These are phyloP conservation scores for Daldinia grandis DNA, from an alignment of 495 filamentous ascomycete species.

Conservation along the genomic window DNA sequence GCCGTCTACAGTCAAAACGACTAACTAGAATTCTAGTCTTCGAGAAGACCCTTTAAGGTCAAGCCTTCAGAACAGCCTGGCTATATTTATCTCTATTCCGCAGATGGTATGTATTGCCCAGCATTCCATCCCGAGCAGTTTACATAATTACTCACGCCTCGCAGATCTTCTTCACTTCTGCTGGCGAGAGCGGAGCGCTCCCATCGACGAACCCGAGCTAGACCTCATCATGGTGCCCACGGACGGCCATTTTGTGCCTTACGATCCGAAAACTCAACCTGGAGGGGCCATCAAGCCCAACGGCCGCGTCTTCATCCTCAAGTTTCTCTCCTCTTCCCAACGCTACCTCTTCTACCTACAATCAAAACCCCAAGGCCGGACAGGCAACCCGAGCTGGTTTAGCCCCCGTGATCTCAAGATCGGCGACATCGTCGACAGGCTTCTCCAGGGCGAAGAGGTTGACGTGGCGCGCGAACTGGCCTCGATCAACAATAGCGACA, in stretches of 20 bases:
- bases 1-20: constrained; percentile 11
- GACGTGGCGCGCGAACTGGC: constrained; percentile 81
- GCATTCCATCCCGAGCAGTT: not conserved
- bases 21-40: constrained; percentile 58
- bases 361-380: constrained; percentile 78
- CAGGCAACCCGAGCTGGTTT: constrained; percentile 78
- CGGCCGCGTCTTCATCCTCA: constrained; percentile 91
- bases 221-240: constrained; percentile 62
- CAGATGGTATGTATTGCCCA: constrained; percentile 72
- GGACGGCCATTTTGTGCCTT: constrained; percentile 85
- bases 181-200: constrained; percentile 72
- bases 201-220: constrained; percentile 45
- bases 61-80: constrained; percentile 75
- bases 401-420: constrained; percentile 81
- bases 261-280: constrained; percentile 63
- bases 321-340: constrained; percentile 92
- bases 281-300: constrained; percentile 71
- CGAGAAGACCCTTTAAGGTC: constrained; percentile 69
- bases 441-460: constrained; percentile 90
- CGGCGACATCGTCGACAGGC: constrained; percentile 80
- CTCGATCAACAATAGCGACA: constrained; percentile 65
- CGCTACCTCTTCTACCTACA: constrained; percentile 97
- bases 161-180: constrained; percentile 91
- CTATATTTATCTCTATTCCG: constrained; percentile 91
- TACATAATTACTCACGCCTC: constrained; percentile 32